A percentile compares a stretch with the other conserved stretches of the same genome.
phyloP scores from a whole-genome alignment of 2,329 filamentous ascomycete genomes.

The Fusarium sarcochroum region DNA sequence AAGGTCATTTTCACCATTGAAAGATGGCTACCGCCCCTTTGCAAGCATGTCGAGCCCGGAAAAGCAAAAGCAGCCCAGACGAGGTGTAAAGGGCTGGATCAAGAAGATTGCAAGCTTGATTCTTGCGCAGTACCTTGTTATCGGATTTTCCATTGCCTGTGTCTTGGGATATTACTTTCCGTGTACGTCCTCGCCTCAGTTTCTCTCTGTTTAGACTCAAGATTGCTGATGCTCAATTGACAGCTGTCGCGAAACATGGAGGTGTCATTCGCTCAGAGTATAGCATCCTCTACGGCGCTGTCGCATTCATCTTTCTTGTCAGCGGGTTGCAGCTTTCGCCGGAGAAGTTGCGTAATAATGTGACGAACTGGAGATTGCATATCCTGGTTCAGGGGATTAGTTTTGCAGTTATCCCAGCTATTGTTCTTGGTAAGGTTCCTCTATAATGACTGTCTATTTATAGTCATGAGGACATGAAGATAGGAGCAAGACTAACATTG shows the following conservation, averaged over 20 bases:
- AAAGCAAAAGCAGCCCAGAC: conserved; percentile 19
- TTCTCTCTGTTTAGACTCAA: not conserved
- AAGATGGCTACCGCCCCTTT: conserved; percentile 12
- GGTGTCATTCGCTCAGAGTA: conserved; percentile 67
- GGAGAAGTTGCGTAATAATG: conserved; percentile 71
- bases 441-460: not conserved
- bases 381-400: conserved; percentile 76
- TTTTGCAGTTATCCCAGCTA: conserved; percentile 75
- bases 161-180: conserved; percentile 62
- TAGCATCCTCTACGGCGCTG: conserved; percentile 77
- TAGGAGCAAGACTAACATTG: conserved; percentile 26
- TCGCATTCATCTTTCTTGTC: conserved; percentile 78
- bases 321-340: conserved; percentile 78
- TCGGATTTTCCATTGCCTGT: conserved; percentile 70
- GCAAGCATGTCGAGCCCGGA: conserved; percentile 36
- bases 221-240: conserved; percentile 14
- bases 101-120: conserved; percentile 53
- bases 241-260: conserved; percentile 64
- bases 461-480: not conserved
- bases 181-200: conserved; percentile 49
- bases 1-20: not conserved
- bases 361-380: conserved; percentile 77
- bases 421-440: conserved; percentile 66
- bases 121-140: conserved; percentile 74
- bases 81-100: conserved; percentile 20